These are phyloP conservation scores for Serpula lacrymans DNA, from an alignment of 768 basidiomycete species.

Conservation along the genomic window DNA sequence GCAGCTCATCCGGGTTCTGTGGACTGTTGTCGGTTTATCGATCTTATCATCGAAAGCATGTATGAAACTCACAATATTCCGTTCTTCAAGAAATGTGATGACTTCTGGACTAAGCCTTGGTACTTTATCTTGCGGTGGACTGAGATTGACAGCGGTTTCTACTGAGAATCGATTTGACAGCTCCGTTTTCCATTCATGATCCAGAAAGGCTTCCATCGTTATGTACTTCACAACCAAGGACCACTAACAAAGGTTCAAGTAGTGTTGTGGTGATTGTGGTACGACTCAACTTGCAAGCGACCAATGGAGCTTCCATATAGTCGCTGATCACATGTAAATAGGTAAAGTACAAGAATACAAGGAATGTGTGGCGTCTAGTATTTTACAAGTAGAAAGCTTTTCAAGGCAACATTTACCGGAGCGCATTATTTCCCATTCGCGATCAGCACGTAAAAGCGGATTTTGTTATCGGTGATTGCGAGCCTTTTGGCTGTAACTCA, in stretches of 20 bases:
- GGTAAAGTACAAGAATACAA: no score
- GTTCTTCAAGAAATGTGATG: conserved; percentile 29
- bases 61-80: conserved; percentile 24
- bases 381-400: no score
- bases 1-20: conserved; percentile 27
- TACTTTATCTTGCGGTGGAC: conserved; percentile 12
- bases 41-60: background rate
- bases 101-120: conserved; percentile 36
- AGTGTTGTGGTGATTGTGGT: no score
- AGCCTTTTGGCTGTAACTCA: conserved; percentile 3
- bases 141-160: conserved; percentile 13
- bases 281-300: no score
- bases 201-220: background rate
- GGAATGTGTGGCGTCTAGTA: no score
- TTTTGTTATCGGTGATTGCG: background rate
- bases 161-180: conserved; percentile 6
- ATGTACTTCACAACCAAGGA: no score
- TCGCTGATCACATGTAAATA: no score
- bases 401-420: no score
- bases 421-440: no score
- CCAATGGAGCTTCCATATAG: no score
- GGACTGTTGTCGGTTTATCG: conserved; percentile 17
- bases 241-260: no score
- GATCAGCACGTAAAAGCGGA: no score
- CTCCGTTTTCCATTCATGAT: background rate